Conservation (phyloP, 805 yeast genomes). For the Ogataea paradorogensis region DNA sequence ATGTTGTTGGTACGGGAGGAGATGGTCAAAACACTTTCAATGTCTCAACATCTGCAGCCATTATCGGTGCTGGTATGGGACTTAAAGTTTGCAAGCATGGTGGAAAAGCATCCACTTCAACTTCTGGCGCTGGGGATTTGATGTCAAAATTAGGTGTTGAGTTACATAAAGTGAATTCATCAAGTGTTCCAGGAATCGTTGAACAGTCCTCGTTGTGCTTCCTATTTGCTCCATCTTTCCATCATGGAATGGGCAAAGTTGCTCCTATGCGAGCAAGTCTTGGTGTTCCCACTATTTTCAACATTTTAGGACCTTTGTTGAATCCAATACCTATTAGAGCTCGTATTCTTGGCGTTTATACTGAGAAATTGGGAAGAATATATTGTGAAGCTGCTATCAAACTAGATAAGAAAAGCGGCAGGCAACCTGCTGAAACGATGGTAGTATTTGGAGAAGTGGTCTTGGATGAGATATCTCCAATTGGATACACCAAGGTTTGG, state of each 20-base stretch:
- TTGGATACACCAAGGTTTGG: conserved; percentile 84
- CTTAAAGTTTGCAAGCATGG: conserved; percentile 90
- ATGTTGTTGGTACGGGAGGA: conserved; percentile 98
- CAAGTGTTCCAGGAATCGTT: conserved; percentile 58
- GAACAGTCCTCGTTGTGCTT: conserved; percentile 55
- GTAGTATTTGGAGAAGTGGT: conserved; percentile 94
- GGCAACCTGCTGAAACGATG: conserved; percentile 53
- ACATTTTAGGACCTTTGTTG: conserved; percentile 87
- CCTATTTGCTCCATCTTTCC: conserved; percentile 91
- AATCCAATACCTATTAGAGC: conserved; percentile 85
- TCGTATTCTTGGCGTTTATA: conserved; percentile 86
- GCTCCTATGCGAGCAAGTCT: conserved; percentile 72
- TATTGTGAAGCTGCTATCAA: conserved; percentile 78
- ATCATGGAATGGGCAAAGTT: conserved; percentile 83
- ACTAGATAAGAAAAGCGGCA: conserved; percentile 49
- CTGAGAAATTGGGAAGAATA: conserved; percentile 72
- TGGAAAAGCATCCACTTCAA: conserved; percentile 92
- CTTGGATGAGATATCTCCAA: conserved; percentile 90
- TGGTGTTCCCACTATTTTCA: conserved; percentile 92
- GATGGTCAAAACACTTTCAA: conserved; percentile 97
- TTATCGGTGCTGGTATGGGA: conserved; percentile 88
- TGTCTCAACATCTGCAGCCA: conserved; percentile 92
- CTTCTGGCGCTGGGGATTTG: conserved; percentile 92
- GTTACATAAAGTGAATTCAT: conserved; percentile 60
- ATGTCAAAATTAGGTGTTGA: conserved; percentile 82